Evolutionary conservation across 306 rosid genomes (phyloP), one percentile per base, ranked within the genome.

Genomic region (Prunus salicina): DNA sequence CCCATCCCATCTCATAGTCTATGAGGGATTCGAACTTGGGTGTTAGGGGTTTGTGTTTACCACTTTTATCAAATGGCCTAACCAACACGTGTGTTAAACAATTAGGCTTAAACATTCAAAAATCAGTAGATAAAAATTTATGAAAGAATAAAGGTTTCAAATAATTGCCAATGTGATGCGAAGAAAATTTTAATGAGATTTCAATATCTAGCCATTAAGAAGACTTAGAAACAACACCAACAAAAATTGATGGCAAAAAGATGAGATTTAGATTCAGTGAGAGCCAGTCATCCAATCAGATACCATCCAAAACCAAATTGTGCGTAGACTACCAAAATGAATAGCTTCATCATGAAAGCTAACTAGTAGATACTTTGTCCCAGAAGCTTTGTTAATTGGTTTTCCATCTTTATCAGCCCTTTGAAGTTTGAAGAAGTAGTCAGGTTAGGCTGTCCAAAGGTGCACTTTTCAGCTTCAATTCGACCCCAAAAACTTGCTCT

Each of bases 281-380:
- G 27, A 27, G 28, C 28, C 19, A n/a, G 52, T 56, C 53, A 22
- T 22, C 25, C 14, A 55, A 47, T 53, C 53, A 2, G 53, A 57
- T 72, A 72, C 22, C 13, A 41, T 72, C 66, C 76, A 72, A 56
- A 72, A 52, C 47, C 75, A n/a, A 53, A 19, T 6, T 51, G 22
- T 38, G 12, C 5, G 16, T 11, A 30, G 64, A 7, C 9, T 38
- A 71, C 41, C 47, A 30, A 28, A 11, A 51, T 18, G 12, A 52
- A 12, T 6, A 38, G 43, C 8, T 38, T 38, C 43, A 38, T 3
- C 52, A 47, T 47, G 52, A 47, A 47, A 47, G 52, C 52, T 47
- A 47, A 38, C 43, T 7, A 38, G 9, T 47, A 12, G 14, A 47
- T 3, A 47, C 51, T 12, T 47, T 47, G 1, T 47, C 8, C 51